These are phyloP conservation scores for Dacryopinax spathularia DNA, from an alignment of 768 basidiomycete genomes.

Conservation along the genomic window DNA sequence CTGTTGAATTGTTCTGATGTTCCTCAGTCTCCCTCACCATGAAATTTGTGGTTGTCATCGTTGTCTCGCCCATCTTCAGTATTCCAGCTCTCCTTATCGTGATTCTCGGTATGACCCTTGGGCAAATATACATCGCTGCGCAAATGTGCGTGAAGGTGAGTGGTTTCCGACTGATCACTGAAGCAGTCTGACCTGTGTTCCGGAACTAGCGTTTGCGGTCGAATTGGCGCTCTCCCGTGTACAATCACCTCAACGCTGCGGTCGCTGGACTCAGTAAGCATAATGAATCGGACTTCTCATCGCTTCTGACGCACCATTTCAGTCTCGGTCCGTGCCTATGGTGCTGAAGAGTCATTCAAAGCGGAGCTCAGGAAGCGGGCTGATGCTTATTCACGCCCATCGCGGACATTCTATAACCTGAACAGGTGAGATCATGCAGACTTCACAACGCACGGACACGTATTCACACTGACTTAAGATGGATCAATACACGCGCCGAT, in stretches of 20 bases:
- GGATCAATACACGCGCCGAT: conserved; percentile 23
- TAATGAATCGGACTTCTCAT: conserved; percentile 7
- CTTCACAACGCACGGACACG: background rate
- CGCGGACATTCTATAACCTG: conserved; percentile 19
- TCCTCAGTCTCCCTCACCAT: conserved; percentile 24
- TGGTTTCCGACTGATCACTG: background rate
- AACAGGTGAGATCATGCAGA: conserved; percentile 13
- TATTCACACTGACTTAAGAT: conserved; percentile 2
- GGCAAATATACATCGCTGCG: conserved; percentile 40
- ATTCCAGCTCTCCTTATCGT: conserved; percentile 33
- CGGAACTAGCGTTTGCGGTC: conserved; percentile 42
- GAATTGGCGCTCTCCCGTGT: conserved; percentile 35
- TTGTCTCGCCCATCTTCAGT: conserved; percentile 35
- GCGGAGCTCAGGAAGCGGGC: conserved; percentile 25
- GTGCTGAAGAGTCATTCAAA: conserved; percentile 38
- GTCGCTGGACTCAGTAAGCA: conserved; percentile 36
- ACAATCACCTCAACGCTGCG: conserved; percentile 42
- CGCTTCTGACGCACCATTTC: background rate
- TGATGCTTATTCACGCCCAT: conserved; percentile 16
- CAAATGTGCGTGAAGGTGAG: conserved; percentile 37
- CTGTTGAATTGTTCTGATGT: background rate
- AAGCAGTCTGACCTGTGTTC: background rate
- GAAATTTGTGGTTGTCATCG: conserved; percentile 32
- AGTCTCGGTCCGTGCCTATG: conserved; percentile 49
- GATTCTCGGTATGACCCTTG: conserved; percentile 32